phyloP scores from a whole-genome alignment of 768 basidiomycete genomes.

The Lactarius hengduanensis region DNA sequence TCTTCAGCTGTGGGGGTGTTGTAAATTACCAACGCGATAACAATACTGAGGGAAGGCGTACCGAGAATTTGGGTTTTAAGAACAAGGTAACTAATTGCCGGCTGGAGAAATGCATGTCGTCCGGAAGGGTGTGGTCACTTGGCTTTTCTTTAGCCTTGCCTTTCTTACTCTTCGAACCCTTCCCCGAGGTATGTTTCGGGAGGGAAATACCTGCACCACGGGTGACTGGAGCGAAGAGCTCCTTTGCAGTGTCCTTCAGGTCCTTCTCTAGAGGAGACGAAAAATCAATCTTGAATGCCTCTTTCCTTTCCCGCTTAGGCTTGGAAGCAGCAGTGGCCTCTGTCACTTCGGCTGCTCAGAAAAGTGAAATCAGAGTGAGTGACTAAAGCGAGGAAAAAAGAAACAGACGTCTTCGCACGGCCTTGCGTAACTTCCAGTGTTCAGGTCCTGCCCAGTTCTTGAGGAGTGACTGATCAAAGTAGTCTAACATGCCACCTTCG shows the following conservation, averaged over 20 bases:
- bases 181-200: constrained; percentile 36
- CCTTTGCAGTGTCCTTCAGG: constrained; percentile 59
- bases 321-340: constrained; percentile 48
- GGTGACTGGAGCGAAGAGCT: constrained; percentile 76
- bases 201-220: constrained; percentile 69
- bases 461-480: constrained; percentile 82
- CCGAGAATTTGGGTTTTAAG: constrained; percentile 93
- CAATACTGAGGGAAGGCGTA: constrained; percentile 41
- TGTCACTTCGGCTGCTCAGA: constrained; percentile 45
- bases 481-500: constrained; percentile 71
- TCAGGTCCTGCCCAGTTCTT: constrained; percentile 99
- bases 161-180: constrained; percentile 43
- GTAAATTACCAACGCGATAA: neutral
- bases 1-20: constrained; percentile 61
- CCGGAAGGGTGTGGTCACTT: constrained; percentile 79
- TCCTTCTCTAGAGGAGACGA: constrained; percentile 56
- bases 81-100: constrained; percentile 88
- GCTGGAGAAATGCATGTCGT: constrained; percentile 97
- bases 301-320: constrained; percentile 70
- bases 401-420: constrained; percentile 66
- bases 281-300: constrained; percentile 83
- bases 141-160: constrained; percentile 59
- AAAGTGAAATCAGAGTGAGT: constrained; percentile 16
- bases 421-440: constrained; percentile 92
- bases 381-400: constrained; percentile 2